Conservation (phyloP, 495 filamentous ascomycete genomes). For the Neurospora sp. region DNA sequence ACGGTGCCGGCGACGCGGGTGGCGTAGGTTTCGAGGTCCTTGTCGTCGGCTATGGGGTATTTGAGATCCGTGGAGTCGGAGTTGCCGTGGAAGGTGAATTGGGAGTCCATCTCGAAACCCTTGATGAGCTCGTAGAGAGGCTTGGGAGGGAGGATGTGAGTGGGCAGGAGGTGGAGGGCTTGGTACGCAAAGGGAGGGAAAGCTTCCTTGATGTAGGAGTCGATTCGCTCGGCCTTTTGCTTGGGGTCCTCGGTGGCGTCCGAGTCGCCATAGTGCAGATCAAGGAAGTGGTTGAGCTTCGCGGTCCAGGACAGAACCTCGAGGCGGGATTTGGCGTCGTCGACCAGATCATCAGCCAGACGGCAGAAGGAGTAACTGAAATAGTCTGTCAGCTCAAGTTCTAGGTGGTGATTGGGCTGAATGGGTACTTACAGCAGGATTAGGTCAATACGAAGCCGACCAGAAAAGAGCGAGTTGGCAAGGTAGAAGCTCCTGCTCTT, state of each 20-base stretch:
- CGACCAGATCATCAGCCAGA: slow-evolving; percentile 59
- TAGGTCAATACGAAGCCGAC: slow-evolving; percentile 54
- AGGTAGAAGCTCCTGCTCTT: slow-evolving; percentile 64
- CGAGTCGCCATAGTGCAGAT: slow-evolving; percentile 23
- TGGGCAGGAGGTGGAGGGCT: slow-evolving; percentile 45
- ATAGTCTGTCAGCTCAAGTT: slow-evolving; percentile 4
- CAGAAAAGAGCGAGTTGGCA: slow-evolving; percentile 53
- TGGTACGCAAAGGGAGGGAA: slow-evolving; percentile 40
- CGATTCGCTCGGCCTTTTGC: slow-evolving; percentile 5
- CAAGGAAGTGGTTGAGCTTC: slow-evolving; percentile 42
- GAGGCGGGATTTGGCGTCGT: slow-evolving; percentile 36
- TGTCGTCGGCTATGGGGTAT: slow-evolving; percentile 46
- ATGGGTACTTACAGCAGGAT: slow-evolving; percentile 39
- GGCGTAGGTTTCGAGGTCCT: slow-evolving; percentile 47
- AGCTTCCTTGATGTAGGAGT: slow-evolving; percentile 24
- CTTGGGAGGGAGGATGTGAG: slow-evolving; percentile 34
- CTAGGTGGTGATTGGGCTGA: background rate
- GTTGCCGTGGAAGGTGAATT: slow-evolving; percentile 24
- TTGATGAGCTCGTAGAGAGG: slow-evolving; percentile 49
- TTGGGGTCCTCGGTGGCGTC: background rate
- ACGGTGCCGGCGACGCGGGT: slow-evolving; percentile 57
- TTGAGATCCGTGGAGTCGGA: background rate
- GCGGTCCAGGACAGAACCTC: slow-evolving; percentile 42
- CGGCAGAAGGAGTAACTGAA: slow-evolving; percentile 59
- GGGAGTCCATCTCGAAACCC: slow-evolving; percentile 54